These are phyloP conservation scores for Funneliformis mosseae DNA, from an alignment of 192 early-diverging fungal genomes.

Conservation along the genomic window DNA sequence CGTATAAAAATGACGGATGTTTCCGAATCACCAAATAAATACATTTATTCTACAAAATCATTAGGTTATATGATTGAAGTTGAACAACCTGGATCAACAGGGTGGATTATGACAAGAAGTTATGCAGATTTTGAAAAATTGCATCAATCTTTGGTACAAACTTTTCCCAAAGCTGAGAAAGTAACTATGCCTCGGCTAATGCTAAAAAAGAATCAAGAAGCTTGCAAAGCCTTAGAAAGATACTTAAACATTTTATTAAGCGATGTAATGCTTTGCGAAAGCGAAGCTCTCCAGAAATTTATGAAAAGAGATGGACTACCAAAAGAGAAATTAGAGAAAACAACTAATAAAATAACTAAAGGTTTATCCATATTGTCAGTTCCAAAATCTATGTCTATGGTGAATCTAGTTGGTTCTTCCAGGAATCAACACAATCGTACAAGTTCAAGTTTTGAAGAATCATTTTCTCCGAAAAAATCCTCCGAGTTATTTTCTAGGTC, in stretches of 20 bases:
- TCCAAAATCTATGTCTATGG: slow-evolving; percentile 27
- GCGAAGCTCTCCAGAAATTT: slow-evolving; percentile 23
- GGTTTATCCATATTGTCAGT: slow-evolving; percentile 12
- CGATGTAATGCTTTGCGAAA: slow-evolving; percentile 6
- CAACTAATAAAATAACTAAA: not conserved
- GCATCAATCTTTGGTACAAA: not conserved
- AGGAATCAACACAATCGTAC: not conserved
- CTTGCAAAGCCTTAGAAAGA: slow-evolving; percentile 16
- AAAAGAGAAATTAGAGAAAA: not conserved
- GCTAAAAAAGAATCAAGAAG: slow-evolving; percentile 20
- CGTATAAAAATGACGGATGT: slow-evolving; percentile 27
- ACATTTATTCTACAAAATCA: slow-evolving; percentile 17
- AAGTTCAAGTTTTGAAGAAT: not conserved
- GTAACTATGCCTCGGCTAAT: slow-evolving; percentile 26
- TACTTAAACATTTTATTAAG: slow-evolving; percentile 28
- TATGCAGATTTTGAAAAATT: slow-evolving; percentile 20
- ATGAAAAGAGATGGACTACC: slow-evolving; percentile 29
- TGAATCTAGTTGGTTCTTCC: not conserved
- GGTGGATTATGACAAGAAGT: slow-evolving; percentile 30
- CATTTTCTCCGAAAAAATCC: not conserved
- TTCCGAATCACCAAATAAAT: slow-evolving; percentile 15
- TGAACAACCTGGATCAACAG: slow-evolving; percentile 29
- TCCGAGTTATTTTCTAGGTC: not conserved
- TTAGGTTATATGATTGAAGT: slow-evolving; percentile 26
- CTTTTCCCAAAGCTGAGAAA: slow-evolving; percentile 26